phyloP scores from a whole-genome alignment of 139 green algal species.

The Tetradesmus lagerheimii region DNA sequence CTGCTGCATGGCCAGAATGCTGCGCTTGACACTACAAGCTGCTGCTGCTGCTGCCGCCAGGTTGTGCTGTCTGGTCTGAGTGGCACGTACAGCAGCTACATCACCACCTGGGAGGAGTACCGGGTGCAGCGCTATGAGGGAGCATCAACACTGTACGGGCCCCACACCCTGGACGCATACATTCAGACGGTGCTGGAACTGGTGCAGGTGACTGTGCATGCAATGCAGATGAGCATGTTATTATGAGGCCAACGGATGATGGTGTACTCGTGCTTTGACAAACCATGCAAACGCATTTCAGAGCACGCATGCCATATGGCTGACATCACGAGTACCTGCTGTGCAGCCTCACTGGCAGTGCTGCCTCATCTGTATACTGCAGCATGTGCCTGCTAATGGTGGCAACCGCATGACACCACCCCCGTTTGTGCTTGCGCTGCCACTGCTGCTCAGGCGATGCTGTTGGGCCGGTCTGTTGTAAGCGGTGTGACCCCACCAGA shows the following conservation, averaged over 20 bases:
- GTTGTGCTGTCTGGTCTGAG: conserved; percentile 84
- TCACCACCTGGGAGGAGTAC: conserved; percentile 92
- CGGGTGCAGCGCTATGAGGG: conserved; percentile 89
- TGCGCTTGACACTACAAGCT: too few species aligned
- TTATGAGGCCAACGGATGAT: too few species aligned
- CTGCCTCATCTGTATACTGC: not conserved
- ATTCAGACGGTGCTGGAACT: conserved; percentile 78
- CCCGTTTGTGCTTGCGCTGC: not conserved
- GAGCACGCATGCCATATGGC: too few species aligned
- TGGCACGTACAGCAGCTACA: conserved; percentile 87
- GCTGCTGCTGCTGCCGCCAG: not conserved
- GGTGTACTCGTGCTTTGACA: too few species aligned
- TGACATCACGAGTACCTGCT: not conserved
- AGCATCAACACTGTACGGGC: conserved; percentile 87
- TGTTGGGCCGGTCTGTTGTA: conserved; percentile 50
- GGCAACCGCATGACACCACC: not conserved
- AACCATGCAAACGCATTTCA: too few species aligned
- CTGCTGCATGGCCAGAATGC: too few species aligned
- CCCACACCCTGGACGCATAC: conserved; percentile 89
- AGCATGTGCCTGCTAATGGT: not conserved
- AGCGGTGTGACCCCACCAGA: not conserved
- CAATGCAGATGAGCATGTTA: not conserved
- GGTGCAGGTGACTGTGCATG: not conserved
- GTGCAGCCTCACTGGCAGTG: not conserved
- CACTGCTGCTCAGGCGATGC: conserved; percentile 60